Conservation (phyloP, 257 asterid genomes). For the Echium plantagineum region DNA sequence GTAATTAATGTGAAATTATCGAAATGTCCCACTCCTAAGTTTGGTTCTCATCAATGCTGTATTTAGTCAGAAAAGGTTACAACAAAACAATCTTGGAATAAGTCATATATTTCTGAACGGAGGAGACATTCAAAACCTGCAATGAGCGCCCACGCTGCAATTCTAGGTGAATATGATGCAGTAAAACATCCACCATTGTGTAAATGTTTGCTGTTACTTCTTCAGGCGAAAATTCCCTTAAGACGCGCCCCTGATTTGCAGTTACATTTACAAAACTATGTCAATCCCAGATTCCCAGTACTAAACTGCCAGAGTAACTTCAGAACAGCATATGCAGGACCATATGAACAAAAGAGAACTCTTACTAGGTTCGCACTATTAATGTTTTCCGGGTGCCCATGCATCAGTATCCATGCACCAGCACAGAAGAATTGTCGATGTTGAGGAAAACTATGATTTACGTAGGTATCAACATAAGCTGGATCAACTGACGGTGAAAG, state of each 20-base stretch:
- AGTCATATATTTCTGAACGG: conserved; percentile 2
- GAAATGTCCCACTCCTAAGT: no score
- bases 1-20: no score
- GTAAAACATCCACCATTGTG: conserved; percentile 89
- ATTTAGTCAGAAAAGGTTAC: not conserved
- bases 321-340: not conserved
- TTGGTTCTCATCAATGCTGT: not conserved
- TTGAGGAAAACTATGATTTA: conserved; percentile 70
- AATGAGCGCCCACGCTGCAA: conserved; percentile 84
- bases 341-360: not conserved
- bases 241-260: conserved; percentile 66
- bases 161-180: conserved; percentile 79
- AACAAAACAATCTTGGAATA: conserved; percentile 1
- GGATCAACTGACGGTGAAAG: conserved; percentile 88
- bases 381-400: conserved; percentile 84
- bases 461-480: conserved; percentile 62
- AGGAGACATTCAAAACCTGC: conserved; percentile 49
- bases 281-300: not conserved
- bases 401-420: conserved; percentile 95
- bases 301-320: not conserved
- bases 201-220: conserved; percentile 89
- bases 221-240: conserved; percentile 95
- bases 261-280: not conserved
- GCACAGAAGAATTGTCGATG: conserved; percentile 95
- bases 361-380: conserved; percentile 83